A percentile compares a stretch with the other conserved stretches of the same genome.
These are phyloP conservation scores for Macadamia integrifolia DNA, from an alignment of 164 flowering plant genomes.

Conservation along the genomic window DNA sequence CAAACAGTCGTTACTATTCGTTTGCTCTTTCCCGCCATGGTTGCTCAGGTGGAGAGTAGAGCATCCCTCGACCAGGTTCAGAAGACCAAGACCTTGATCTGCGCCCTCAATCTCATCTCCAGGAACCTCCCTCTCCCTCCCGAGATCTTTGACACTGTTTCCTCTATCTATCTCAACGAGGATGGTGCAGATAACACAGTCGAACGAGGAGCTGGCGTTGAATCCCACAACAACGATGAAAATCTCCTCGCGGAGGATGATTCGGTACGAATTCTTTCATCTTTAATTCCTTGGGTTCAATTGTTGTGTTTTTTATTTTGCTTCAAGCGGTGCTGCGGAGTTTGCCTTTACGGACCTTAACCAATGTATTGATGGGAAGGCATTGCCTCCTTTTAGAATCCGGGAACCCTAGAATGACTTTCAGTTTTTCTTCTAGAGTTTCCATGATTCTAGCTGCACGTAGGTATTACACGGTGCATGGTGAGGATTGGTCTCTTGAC, in stretches of 20 bases:
- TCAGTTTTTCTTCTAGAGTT: too few species aligned
- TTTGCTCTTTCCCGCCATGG: slow-evolving; percentile 36
- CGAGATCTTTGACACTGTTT: slow-evolving; percentile 49
- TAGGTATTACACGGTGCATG: too few species aligned
- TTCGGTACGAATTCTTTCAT: not conserved
- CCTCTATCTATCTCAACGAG: slow-evolving; percentile 44
- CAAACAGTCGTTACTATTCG: slow-evolving; percentile 12
- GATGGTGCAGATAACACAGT: slow-evolving; percentile 10
- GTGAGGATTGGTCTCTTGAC: not conserved
- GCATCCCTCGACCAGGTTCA: slow-evolving; percentile 30
- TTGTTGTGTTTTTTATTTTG: not conserved
- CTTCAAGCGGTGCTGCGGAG: not conserved
- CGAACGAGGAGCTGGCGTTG: slow-evolving; percentile 1
- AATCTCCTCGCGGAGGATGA: slow-evolving; percentile 3
- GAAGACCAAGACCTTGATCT: slow-evolving; percentile 63
- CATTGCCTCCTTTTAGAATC: too few species aligned
- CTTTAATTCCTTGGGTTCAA: not conserved
- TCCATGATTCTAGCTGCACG: too few species aligned
- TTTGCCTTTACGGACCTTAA: too few species aligned
- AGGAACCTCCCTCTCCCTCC: slow-evolving; percentile 86
- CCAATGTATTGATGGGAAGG: too few species aligned
- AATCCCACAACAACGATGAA: not conserved
- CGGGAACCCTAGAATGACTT: too few species aligned
- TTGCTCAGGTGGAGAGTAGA: slow-evolving; percentile 14
- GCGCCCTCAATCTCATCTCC: slow-evolving; percentile 78